Evolutionary conservation across 495 filamentous ascomycete genomes (phyloP), one percentile per base, ranked within the genome.

Genomic region (Rostrohypoxylon terebratum): DNA sequence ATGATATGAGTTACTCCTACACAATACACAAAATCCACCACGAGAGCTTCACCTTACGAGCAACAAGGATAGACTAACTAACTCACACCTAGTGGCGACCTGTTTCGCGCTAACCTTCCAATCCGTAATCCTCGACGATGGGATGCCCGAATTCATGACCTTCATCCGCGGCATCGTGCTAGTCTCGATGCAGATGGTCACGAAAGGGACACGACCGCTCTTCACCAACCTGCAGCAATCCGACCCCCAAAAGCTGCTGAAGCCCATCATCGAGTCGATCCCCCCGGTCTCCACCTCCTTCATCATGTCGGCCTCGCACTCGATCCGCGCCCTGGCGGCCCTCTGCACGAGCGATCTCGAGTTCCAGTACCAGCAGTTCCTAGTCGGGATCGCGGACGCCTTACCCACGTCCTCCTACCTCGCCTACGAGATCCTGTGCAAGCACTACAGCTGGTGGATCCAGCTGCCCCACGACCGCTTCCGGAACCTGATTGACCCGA

Each of bases 91-190:
- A 73, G 79, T 91, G 51, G 89, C 88, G 14, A 87, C 89, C 1
- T 88, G 86, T 68, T 86, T 87, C 66, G 83, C 86, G 0, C 82
- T 90, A 1, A 84, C 85, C 3, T 90, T 89, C 80, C 88, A 90
- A 73, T 86, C 87, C 0, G 82, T 85, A 48, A 78, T 86, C 63
- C 83, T 90, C 54, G 80, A 83, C 34, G 89, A 90, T 78, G 88
- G 89, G 11, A 79, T 90, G 61, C 77, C 80, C 28, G 88, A 91
- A 71, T 91, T 87, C 74, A 85, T 89, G 79, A 86, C 88, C 10
- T 90, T 90, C 77, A 83, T 88, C 40, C 82, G 88, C 28, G 89
- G 88, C 18, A 85, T 87, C 67, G 76, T 85, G 38, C 80, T 89
- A 9, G 83, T 91, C 5, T 83, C 84, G 3, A 75, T 80, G 16